Base-by-base conservation (phyloP, 1,284 basidiomycete species). In the Omphalotus olearius region DNA sequence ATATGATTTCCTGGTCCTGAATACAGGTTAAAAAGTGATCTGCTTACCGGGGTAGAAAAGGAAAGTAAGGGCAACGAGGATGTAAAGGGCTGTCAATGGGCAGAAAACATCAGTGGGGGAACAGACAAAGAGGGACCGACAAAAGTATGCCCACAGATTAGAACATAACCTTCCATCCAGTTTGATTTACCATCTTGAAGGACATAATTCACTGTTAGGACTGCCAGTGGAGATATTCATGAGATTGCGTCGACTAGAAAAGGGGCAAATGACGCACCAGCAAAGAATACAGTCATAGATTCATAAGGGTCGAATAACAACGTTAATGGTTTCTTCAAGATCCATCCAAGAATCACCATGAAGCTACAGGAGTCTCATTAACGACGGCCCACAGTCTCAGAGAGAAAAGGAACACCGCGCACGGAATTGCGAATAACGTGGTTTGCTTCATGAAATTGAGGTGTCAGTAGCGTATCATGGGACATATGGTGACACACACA, bases 101-200 rank as follows among this genome's bases (percentile, higher is more conserved):
- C 1, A 36, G 18, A 30, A 43, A 33, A 30, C 10, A 10, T 23
- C 39, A 28, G 38, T 4, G 13, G 17, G 45, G 16, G 28, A 10
- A 14, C 11, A 18, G 20, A 13, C 10, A 16, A 13, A 40, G 16
- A 23, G 47, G 20, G 35, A 33, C 48, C 35, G 25, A 45, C 41
- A 43, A 16, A 4, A 18, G 13, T 23, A 42, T 41, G 6, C 41
- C 23, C 41, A 42, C 41, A 25, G 3, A 45, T 40, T 13, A 51
- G 37, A 14, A 51, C 28, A 3, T 45, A 42, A 11, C 50, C 50
- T 26, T 51, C 50, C 35, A 51, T 51, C 50, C 50, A 51, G 26
- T 45, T 36, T 3, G 50, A 45, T 28, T 45, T 51, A 6, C 50
- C 50, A 11, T 51, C 50, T 25, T 51, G 50, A 10, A 51, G 35